Evolutionary conservation across 768 basidiomycete species (phyloP), one percentile per base, ranked within the genome.

Genomic region (Tricholoma sp.): DNA sequence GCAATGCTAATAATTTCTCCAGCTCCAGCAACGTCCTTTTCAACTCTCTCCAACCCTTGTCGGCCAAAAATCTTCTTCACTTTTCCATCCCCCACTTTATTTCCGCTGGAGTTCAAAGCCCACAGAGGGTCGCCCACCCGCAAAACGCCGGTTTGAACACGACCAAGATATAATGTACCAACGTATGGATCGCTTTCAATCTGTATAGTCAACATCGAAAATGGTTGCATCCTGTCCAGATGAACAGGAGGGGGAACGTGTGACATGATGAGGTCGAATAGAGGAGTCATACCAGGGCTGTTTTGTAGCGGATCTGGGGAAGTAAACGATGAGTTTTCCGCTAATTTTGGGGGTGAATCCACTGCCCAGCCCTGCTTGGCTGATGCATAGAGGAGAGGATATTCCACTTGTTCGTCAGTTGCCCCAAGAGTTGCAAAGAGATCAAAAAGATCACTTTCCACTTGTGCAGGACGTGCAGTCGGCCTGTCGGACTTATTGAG

Each of bases 341-440:
- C 45, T 0, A 65, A 46, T 6, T 61, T 61, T 10, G 64, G 63
- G 11, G 68, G 61, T 37, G 69, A 59, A 2, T 66, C 63, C 54
- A 73, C 69, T 0, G 79, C 79, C 78, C 79, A 79, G 14, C 78
- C 79, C 62, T 79, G 76, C 52, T 81, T 79, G 3, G 78, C 78
- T 29, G 78, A 79, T 11, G 78, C 76, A 59, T 81, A 81, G 54
- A 81, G 72, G 0, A 81, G 66, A 10, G 79, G 79, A 54, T 81
- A 81, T 11, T 81, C 78, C 45, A 75, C 78, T 57, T 80, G 79
- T 60, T 79, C 79, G 54, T 81, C 79, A 0, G 76, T 74, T 2
- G 78, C 79, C 14, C 78, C 79, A 4, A 81, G 72, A 0, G 76
- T 81, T 1, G 78, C 78, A 57, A 81, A 81, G 34, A 79, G 72